Base-by-base conservation (phyloP, 192 early-diverging fungal species). In the Coemansia umbellata region DNA sequence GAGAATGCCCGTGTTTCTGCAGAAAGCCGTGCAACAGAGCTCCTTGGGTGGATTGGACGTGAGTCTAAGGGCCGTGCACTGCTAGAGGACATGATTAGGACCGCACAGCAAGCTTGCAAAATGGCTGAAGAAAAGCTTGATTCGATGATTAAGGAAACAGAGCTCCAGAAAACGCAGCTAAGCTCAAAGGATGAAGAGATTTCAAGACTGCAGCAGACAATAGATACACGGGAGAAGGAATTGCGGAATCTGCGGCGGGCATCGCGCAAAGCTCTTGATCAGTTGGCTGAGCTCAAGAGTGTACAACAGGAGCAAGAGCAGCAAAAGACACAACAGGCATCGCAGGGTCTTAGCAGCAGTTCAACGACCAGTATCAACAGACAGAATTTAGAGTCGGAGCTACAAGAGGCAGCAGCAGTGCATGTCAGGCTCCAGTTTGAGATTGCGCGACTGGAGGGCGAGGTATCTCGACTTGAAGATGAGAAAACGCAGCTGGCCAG, bases 81-180 rank as follows among this genome's bases (percentile, higher is more conserved):
- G 50, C 73, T 76, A n/a, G 73, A 76, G 27, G 67, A 69, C 50
- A 76, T 76, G 73, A 69, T 76, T 33, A 48, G 66, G 43, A 76
- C 73, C 5, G 73, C 73, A 14, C 73, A 76, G 63, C 66, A 76
- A 54, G 73, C 73, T 35, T 69, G 73, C 66, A 76, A 65, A 58
- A 35, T 66, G 55, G 73, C 59, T 13, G 66, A 76, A 37, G 62
- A 65, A 11, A 61, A 66, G 58, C 39, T 76, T 0, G 58, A 52
- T 14, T 19, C 53, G 31, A 66, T 74, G 65, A 31, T 50, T 27
- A 48, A 24, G 14, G 74, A 76, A 17, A 22, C 50, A 11, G 60
- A 60, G 5, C 18, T 14, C 28, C 59, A 67, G 14, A 53, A 32
- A 11, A 15, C 50, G 37, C 31, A 47, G n/a, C 26, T 66, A 36